Percentiles rank a stretch among this genome's conserved stretches.
These are phyloP conservation scores for Ogataea chonburiensis DNA, from an alignment of 805 yeast species.

Conservation along the genomic window DNA sequence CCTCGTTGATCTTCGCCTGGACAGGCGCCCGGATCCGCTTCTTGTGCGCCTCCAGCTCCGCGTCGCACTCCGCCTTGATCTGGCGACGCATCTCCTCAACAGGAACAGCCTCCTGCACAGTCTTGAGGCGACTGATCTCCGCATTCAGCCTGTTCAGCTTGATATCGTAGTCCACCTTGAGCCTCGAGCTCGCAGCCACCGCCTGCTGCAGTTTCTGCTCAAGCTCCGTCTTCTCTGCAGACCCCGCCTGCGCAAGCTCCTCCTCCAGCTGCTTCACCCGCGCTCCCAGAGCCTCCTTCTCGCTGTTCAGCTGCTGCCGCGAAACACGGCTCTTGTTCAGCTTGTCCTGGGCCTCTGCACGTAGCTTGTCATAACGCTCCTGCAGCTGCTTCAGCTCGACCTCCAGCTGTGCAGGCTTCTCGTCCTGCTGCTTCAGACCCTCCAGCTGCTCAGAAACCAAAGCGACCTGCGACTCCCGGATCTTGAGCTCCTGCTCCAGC, in stretches of 20 bases:
- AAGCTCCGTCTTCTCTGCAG: background rate
- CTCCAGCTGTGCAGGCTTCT: conserved; percentile 21
- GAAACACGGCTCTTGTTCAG: conserved; percentile 29
- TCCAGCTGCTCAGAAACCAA: conserved; percentile 40
- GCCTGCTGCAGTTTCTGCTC: conserved; percentile 7
- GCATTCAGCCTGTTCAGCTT: conserved; percentile 15
- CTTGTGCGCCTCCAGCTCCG: conserved; percentile 33
- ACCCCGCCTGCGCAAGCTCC: conserved; percentile 5
- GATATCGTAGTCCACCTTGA: conserved; percentile 19
- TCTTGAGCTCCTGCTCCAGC: conserved; percentile 35
- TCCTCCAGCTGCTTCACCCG: conserved; percentile 20
- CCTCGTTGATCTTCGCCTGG: conserved; percentile 37
- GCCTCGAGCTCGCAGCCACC: conserved; percentile 15
- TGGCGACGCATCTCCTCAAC: conserved; percentile 26
- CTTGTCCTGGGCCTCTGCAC: conserved; percentile 32
- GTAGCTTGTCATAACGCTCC: conserved; percentile 30
- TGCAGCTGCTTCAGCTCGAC: conserved; percentile 20
- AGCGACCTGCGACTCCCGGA: conserved; percentile 49
- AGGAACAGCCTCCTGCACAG: conserved; percentile 20
- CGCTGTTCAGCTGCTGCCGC: conserved; percentile 20
- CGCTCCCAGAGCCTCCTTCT: conserved; percentile 16
- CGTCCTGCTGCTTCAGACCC: conserved; percentile 35
- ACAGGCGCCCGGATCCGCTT: conserved; percentile 39
- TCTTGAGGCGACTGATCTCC: conserved; percentile 20
- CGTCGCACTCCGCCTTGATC: conserved; percentile 32